These are phyloP conservation scores for Solanum neorickii DNA, from an alignment of 257 asterid species.

Conservation along the genomic window DNA sequence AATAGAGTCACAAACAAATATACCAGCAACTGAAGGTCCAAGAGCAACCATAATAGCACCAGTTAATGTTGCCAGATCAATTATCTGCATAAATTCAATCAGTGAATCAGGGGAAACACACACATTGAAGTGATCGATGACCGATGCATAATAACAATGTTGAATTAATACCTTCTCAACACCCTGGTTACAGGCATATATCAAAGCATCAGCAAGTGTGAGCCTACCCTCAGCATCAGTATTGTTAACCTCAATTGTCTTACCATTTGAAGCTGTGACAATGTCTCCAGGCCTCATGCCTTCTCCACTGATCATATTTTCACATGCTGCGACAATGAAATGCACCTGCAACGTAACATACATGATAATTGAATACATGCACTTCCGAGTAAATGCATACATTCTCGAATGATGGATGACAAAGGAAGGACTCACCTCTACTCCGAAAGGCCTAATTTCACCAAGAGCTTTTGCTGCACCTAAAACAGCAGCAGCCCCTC, in stretches of 20 bases:
- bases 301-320: constrained; percentile 90
- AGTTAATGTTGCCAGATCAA: constrained; percentile 88
- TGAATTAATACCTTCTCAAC: constrained; percentile 55
- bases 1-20: not conserved
- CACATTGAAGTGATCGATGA: not conserved
- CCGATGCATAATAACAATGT: not conserved
- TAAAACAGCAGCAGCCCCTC: constrained; percentile 94
- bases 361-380: not conserved
- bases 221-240: constrained; percentile 99
- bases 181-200: constrained; percentile 93
- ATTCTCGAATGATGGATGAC: too few relatives aligned
- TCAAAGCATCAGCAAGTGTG: constrained; percentile 93
- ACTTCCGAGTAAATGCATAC: not conserved
- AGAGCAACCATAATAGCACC: constrained; percentile 83
- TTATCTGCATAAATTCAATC: constrained; percentile 33
- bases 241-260: constrained; percentile 93
- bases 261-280: constrained; percentile 88
- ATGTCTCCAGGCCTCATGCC: constrained; percentile 97
- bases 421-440: constrained; percentile 40
- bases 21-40: constrained; percentile 92
- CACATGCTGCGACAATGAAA: constrained; percentile 95
- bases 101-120: not conserved
- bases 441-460: constrained; percentile 88
- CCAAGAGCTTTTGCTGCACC: constrained; percentile 99
- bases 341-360: constrained; percentile 45